Evolutionary conservation across 805 yeast genomes (phyloP).

Genomic region (Metschnikowia lunata): DNA sequence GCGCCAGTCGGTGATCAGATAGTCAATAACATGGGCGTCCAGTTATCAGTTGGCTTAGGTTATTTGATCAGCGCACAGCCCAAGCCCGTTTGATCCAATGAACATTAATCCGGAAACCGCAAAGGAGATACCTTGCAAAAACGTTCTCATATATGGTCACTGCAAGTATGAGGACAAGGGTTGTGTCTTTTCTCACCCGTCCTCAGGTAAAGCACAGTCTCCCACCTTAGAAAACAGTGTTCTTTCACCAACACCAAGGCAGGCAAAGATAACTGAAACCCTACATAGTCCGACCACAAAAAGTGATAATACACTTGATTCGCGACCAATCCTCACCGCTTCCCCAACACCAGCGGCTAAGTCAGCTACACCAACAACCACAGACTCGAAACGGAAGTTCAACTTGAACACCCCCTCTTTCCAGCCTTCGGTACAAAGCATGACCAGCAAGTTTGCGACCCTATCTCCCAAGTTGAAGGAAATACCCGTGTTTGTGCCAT

Average conservation of each 20-base stretch:
- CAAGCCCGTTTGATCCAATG: constrained; percentile 9
- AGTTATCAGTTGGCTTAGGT: too few species aligned
- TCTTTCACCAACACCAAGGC: constrained; percentile 1
- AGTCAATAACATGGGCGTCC: too few species aligned
- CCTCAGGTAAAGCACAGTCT: constrained; percentile 7
- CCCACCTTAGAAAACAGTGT: constrained; percentile 5
- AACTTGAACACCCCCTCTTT: constrained; percentile 42
- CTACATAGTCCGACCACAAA: constrained; percentile 21
- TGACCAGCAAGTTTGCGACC: constrained; percentile 38
- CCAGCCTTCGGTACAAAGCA: constrained; percentile 33
- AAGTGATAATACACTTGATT: background rate
- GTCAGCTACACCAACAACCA: constrained; percentile 1
- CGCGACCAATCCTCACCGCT: constrained; percentile 4
- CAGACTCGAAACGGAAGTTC: constrained; percentile 25
- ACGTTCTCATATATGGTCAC: constrained; percentile 78
- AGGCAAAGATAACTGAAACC: constrained; percentile 1
- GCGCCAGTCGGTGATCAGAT: background rate
- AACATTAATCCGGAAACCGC: constrained; percentile 52
- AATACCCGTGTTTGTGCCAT: constrained; percentile 48
- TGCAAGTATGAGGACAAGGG: constrained; percentile 87
- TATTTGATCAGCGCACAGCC: too few species aligned
- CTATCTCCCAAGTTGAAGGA: constrained; percentile 47
- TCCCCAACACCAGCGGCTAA: constrained; percentile 17
- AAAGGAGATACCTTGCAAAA: constrained; percentile 75
- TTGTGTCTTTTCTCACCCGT: constrained; percentile 64